phyloP scores from a whole-genome alignment of 805 yeast genomes.

The Lachancea waltii region DNA sequence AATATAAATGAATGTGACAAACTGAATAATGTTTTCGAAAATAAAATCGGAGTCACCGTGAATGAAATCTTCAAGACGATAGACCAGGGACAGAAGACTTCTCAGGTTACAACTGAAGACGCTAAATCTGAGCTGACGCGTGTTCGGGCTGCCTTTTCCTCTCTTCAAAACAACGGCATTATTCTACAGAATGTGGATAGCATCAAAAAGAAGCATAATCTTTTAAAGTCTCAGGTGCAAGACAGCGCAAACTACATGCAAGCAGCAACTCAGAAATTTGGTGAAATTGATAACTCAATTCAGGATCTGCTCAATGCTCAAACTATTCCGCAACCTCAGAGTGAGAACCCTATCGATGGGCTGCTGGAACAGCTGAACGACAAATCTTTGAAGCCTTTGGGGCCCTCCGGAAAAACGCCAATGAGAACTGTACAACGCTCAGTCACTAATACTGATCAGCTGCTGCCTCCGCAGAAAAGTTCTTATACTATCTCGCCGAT shows the following conservation, averaged over 20 bases:
- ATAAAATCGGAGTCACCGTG: conserved; percentile 16
- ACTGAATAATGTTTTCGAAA: conserved; percentile 21
- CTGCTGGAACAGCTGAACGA: conserved; percentile 12
- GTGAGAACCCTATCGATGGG: conserved; percentile 8
- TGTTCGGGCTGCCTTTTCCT: conserved; percentile 12
- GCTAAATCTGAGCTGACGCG: conserved; percentile 17
- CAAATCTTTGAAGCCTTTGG: conserved; percentile 13
- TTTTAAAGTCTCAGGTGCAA: conserved; percentile 7
- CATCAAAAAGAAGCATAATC: conserved; percentile 15
- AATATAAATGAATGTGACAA: conserved; percentile 31
- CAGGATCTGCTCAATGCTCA: conserved; percentile 6
- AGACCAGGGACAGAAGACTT: conserved; percentile 14
- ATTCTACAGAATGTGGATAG: conserved; percentile 18
- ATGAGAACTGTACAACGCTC: conserved; percentile 7
- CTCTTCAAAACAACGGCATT: conserved; percentile 10
- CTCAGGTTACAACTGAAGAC: conserved; percentile 14
- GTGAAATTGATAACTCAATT: conserved; percentile 10
- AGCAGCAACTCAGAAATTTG: conserved; percentile 9
- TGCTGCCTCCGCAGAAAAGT: background rate
- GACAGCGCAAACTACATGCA: conserved; percentile 9
- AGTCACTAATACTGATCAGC: background rate
- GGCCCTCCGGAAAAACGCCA: conserved; percentile 18
- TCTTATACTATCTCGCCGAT: conserved; percentile 10
- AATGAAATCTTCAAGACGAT: conserved; percentile 17
- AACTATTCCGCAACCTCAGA: conserved; percentile 2